phyloP scores from a whole-genome alignment of 176 grass and related monocot genomes.

The Phyllostachys edulis region DNA sequence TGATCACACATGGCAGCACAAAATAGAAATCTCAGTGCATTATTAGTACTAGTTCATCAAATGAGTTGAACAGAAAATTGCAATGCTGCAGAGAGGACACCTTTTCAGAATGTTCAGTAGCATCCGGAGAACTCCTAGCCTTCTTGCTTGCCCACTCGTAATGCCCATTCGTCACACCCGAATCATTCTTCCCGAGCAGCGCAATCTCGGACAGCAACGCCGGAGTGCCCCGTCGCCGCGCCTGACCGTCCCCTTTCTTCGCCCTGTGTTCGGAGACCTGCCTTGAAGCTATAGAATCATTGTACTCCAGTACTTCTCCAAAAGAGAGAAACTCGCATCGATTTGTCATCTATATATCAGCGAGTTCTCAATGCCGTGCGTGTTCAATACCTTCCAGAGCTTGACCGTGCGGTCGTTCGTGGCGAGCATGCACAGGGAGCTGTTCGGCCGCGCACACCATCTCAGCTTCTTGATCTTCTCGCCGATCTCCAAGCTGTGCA shows the following conservation, averaged over 20 bases:
- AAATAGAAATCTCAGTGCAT: background rate
- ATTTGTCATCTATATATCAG: too few species aligned
- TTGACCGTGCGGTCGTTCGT: conserved; percentile 59
- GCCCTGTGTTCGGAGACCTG: conserved; percentile 31
- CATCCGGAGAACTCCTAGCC: background rate
- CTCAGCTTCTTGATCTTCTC: conserved; percentile 58
- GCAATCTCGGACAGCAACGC: background rate
- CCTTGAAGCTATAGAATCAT: conserved; percentile 14
- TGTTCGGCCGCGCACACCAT: conserved; percentile 51
- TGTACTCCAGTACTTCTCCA: background rate
- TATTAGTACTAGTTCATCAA: background rate
- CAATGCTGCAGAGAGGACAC: background rate
- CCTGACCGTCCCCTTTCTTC: background rate
- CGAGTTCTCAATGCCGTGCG: background rate
- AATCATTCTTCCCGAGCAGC: background rate
- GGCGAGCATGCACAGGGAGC: conserved; percentile 45
- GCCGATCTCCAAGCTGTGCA: conserved; percentile 56
- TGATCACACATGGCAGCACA: background rate
- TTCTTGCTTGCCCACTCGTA: background rate
- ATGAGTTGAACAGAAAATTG: background rate
- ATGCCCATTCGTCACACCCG: background rate
- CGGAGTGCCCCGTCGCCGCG: background rate
- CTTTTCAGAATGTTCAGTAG: background rate
- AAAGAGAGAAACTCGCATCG: too few species aligned
- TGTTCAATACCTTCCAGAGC: conserved; percentile 53